Evolutionary conservation across 2,329 filamentous ascomycete genomes (phyloP), one percentile per base, ranked within the genome.

Genomic region (Aaosphaeria pasadenensis): DNA sequence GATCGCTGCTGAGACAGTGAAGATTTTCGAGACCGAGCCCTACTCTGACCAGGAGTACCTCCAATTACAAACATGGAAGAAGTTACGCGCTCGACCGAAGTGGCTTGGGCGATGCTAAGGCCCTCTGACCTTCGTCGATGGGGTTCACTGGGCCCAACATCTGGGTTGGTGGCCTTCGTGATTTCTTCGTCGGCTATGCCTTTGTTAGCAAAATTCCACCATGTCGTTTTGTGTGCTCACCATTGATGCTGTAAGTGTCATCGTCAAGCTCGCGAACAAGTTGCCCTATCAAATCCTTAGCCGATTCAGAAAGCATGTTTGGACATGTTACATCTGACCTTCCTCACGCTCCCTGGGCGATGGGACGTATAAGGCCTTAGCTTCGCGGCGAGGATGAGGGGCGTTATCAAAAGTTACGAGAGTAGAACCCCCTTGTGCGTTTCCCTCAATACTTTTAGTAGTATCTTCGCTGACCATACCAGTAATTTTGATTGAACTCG

Each of bases 41-140:
- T 51, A 3, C 46, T 50, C 13, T n/a, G 38, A 35, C 43, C 48
- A 1, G 51, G 31, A n/a, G 50, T 51, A 4, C 30, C 31, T 11
- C 70, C 67, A 11, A 75, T 57, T 6, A 74, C 69, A 47, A 75
- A 75, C 36, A 74, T 62, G 6, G 71, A 74, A 1, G 71, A 69
- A 4, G 68, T 64, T 7, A 24, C 39, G 24, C 64, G 62, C 17
- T 74, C 72, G 33, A 75, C 56, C 2, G 73, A 73, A 2, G 59
- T 63, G 6, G 68, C 60, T 32, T 65, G 60, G 7, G 59, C 53
- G 4, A 74, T 39, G 31, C 47, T 56, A 4, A 43, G 36, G 5
- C 47, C 51, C 7, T 56, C 48, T 3, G 49, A 52, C 13, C 42
- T 44, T 1, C 45, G 49, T 33, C 52, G 52, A 32, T 51, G 49